Percentiles rank a stretch among this genome's conserved stretches.
phyloP scores from a whole-genome alignment of 225 moss, liverwort and hornwort genomes.

The Ulota crispa region DNA sequence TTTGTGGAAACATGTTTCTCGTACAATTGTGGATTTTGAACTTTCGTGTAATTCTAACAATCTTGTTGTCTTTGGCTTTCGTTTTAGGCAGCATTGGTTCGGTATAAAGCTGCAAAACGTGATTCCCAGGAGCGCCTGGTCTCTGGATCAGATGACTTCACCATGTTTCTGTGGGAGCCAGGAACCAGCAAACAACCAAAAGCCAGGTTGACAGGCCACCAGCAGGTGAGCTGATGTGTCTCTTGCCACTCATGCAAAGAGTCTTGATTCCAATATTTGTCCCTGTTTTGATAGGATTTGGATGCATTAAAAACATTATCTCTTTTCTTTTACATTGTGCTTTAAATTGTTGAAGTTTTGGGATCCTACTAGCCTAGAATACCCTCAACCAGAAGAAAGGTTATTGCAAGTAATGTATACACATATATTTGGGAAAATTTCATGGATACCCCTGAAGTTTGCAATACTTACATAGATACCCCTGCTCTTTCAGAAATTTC shows the following conservation, averaged over 20 bases:
- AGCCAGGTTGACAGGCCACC: slow-evolving; percentile 91
- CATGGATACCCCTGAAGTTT: too few species aligned
- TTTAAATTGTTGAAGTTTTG: too few species aligned
- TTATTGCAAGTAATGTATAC: too few species aligned
- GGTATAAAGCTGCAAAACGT: slow-evolving; percentile 73
- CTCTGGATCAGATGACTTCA: slow-evolving; percentile 97
- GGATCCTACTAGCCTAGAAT: too few species aligned
- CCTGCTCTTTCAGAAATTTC: too few species aligned
- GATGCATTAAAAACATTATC: too few species aligned
- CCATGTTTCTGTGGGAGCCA: slow-evolving; percentile 98
- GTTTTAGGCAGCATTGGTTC: slow-evolving; percentile 69
- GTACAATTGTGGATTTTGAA: neutral
- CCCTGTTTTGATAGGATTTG: too few species aligned
- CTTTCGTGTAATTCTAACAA: neutral
- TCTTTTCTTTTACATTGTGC: too few species aligned
- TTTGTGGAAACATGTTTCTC: neutral
- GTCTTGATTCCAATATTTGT: too few species aligned
- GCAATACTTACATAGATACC: too few species aligned
- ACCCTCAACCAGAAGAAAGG: too few species aligned
- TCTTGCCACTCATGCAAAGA: neutral
- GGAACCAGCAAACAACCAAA: slow-evolving; percentile 79
- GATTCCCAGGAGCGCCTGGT: slow-evolving; percentile 85
- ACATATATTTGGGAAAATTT: too few species aligned
- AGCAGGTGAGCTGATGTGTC: slow-evolving; percentile 51
- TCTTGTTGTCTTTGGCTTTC: slow-evolving; percentile 10